A percentile compares a stretch with the other conserved stretches of the same genome.
phyloP scores from a whole-genome alignment of 2,329 filamentous ascomycete genomes.

The Microcyclosporella mali region DNA sequence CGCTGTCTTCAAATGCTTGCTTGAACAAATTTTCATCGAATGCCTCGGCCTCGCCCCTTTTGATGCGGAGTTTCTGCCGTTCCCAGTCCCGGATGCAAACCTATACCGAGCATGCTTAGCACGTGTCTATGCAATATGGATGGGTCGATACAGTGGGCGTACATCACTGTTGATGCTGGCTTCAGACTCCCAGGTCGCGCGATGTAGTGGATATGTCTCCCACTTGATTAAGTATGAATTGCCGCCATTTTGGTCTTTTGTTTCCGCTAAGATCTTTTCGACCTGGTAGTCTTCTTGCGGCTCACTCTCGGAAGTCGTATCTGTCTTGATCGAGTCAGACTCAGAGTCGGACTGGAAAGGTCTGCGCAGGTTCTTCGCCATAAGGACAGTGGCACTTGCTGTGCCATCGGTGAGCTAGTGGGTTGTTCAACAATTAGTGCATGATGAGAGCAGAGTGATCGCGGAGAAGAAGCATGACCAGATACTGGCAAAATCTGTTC shows the following conservation, averaged over 20 bases:
- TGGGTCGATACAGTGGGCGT: too few relatives aligned
- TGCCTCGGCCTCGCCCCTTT: constrained; percentile 11
- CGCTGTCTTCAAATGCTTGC: constrained; percentile 7
- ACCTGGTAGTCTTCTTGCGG: constrained; percentile 24
- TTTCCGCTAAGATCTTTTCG: constrained; percentile 27
- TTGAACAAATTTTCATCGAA: constrained; percentile 23
- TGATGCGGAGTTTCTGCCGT: constrained; percentile 13
- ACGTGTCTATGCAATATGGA: too few relatives aligned
- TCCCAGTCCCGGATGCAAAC: constrained; percentile 21
- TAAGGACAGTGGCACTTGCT: neutral
- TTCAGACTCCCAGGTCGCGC: constrained; percentile 28
- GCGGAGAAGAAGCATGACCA: too few relatives aligned
- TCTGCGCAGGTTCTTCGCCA: neutral
- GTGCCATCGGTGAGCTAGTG: neutral
- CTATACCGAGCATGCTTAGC: constrained; percentile 12
- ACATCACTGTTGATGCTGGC: too few relatives aligned
- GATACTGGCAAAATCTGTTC: too few relatives aligned
- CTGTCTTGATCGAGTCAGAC: constrained; percentile 24
- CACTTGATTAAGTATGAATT: constrained; percentile 28
- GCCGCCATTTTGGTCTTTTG: constrained; percentile 4
- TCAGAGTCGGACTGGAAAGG: constrained; percentile 20
- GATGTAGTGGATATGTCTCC: constrained; percentile 25
- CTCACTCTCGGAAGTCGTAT: constrained; percentile 22
- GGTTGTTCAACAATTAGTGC: too few relatives aligned
- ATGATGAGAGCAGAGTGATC: too few relatives aligned